A percentile compares a stretch with the other conserved stretches of the same genome.
These are phyloP conservation scores for Geotrichum cucujoidarum DNA, from an alignment of 1,139 yeast genomes.

Conservation along the genomic window DNA sequence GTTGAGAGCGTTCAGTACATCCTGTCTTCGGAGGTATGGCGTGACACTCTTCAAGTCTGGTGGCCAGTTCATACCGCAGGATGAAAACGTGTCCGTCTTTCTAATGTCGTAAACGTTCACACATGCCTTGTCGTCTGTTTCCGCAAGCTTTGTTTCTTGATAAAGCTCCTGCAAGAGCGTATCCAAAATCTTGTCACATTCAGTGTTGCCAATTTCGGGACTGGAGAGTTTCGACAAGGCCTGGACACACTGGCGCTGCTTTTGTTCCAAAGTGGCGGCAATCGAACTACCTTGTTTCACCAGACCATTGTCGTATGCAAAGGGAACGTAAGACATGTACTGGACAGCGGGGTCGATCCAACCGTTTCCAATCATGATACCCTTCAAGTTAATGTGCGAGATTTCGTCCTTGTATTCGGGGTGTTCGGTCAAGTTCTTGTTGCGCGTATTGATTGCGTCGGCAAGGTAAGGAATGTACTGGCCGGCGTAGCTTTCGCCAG, in stretches of 20 bases:
- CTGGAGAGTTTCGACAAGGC: slow-evolving; percentile 29
- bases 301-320: slow-evolving; percentile 55
- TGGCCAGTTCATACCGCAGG: slow-evolving; percentile 97
- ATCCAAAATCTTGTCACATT: slow-evolving; percentile 32
- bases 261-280: slow-evolving; percentile 33
- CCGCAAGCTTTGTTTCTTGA: slow-evolving; percentile 21
- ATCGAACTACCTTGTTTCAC: slow-evolving; percentile 37
- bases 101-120: slow-evolving; percentile 78
- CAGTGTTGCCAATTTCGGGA: slow-evolving; percentile 27
- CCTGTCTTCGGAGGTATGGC: slow-evolving; percentile 53
- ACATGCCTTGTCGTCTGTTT: slow-evolving; percentile 43
- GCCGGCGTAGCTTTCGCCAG: slow-evolving; percentile 97
- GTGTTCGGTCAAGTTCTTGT: slow-evolving; percentile 33
- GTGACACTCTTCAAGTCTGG: slow-evolving; percentile 55
- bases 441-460: slow-evolving; percentile 50
- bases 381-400: slow-evolving; percentile 47
- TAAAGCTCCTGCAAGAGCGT: slow-evolving; percentile 24
- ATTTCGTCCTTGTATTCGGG: background rate
- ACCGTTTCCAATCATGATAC: slow-evolving; percentile 83
- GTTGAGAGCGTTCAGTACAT: slow-evolving; percentile 54
- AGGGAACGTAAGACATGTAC: slow-evolving; percentile 76
- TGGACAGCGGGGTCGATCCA: slow-evolving; percentile 90
- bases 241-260: slow-evolving; percentile 33
- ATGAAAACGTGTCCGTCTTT: slow-evolving; percentile 65
- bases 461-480: slow-evolving; percentile 92